Evolutionary conservation across 2,329 filamentous ascomycete species (phyloP), one percentile per base, ranked within the genome.

Genomic region (Colletotrichum tabaci): DNA sequence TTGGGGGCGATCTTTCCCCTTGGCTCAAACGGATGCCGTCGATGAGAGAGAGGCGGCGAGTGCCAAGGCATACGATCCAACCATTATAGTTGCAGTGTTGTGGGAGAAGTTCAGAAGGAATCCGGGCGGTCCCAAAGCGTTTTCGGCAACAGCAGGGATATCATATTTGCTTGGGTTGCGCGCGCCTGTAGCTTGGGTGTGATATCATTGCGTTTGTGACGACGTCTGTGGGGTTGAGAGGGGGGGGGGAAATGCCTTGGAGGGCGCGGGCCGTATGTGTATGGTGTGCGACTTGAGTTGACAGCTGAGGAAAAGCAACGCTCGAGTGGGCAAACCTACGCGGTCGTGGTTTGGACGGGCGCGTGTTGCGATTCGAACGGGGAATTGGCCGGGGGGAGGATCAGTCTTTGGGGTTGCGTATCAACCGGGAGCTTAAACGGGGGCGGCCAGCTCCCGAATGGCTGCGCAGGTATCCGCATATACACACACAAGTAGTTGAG

Each of bases 21-120:
- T 69, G 65, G 69, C 66, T 69, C 58, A 64, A 69, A 72, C 67
- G 18, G 52, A 23, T 13, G 46, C 26, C 35, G 49, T 50, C 15
- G 52, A 10, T 8, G 35, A 3, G 26, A 7, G 50, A 26, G 50
- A 12, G 12, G 12, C 30, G 35, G 35, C 30, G n/a, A 23, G 6
- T 63, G 61, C 61, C 49, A 63, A 63, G 61, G 16, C 50, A 62
- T 18, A 26, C 21, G 30, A 26, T 42, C 47, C 46, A 50, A 52
- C 35, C 60, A 52, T 52, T 23, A 40, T 35, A 40, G 60, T 62
- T 49, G 46, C 40, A 18, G 44, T 46, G 50, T 18, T 61, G 46
- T 61, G 46, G 30, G 35, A 21, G 18, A 35, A 23, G 13, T 61
- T 55, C 63, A 52, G 52, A 16, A 53, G 38, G 40, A 57, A 56